Evolutionary conservation across 305 asterid genomes (phyloP), one percentile per base, ranked within the genome.

Genomic region (Fraxinus greggii): DNA sequence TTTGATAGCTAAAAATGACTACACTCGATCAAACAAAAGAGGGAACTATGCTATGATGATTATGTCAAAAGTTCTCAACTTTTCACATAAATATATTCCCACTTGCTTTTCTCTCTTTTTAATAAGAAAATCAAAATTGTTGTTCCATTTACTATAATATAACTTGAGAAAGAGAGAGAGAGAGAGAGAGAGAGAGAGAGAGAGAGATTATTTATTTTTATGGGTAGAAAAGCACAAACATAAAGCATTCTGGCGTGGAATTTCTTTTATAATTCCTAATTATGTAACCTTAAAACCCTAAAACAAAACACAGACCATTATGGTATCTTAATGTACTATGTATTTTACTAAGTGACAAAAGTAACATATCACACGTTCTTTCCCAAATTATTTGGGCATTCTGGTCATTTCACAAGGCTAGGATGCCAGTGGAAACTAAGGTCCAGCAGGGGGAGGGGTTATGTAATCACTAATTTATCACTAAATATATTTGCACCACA

Each of bases 251-350:
- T 51, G 61, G 21, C 7, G 17, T 51, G 61, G 17, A 21, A 21
- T 19, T 21, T 24, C 23, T 81, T 76, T 24, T 13, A 9, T 1
- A 38, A 10, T 81, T 81, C 84, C 80, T 67, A 75, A 75, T 81
- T 61, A 29, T 70, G 83, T 21, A 80, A 80, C 79, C 79, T 73
- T 80, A 80, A 80, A 23, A 61, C 23, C 31, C 29, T 17, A 23
- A 23, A 23, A 15, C 4, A 51, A 13, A 54, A 17, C 23, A 54
- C 10, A 54, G 31, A 13, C 70, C 72, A 61, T 61, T 61, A 24
- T 61, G 67, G 67, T 56, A 56, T 61, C 72, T 8, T 21, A 61
- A 3, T 61, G 72, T 61, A 3, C 13, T 61, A 23, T 7, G 12
- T 24, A 19, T 59, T 59, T 59, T 5, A 5, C 5, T 23, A 61